Evolutionary conservation across 306 rosid genomes (phyloP).

Genomic region (Pterocarpus macrocarpus): DNA sequence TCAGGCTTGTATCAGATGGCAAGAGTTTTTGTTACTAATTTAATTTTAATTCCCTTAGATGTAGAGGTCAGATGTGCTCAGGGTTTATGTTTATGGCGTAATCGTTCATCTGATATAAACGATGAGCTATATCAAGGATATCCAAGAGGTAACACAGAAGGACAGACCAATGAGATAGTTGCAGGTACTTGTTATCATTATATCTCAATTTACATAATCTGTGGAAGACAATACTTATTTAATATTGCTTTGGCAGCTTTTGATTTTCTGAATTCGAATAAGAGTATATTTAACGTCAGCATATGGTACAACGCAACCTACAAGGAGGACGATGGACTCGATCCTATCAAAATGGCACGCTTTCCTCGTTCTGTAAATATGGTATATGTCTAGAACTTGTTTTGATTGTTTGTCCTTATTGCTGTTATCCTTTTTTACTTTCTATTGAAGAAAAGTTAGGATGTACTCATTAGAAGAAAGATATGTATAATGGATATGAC

Average conservation of each 20-base stretch:
- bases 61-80: conserved; percentile 62
- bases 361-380: conserved; percentile 77
- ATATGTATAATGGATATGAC: background rate
- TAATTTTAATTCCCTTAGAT: conserved; percentile 43
- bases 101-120: conserved; percentile 62
- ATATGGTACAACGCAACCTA: conserved; percentile 77
- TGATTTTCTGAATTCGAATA: conserved; percentile 76
- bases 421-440: background rate
- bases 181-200: conserved; percentile 61
- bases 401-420: conserved; percentile 14
- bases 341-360: conserved; percentile 52
- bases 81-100: conserved; percentile 69
- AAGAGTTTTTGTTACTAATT: conserved; percentile 18
- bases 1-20: background rate
- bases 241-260: conserved; percentile 61
- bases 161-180: conserved; percentile 49
- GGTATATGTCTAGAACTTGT: conserved; percentile 54
- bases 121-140: conserved; percentile 67
- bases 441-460: too few species aligned
- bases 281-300: conserved; percentile 61
- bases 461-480: background rate
- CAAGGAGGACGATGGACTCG: conserved; percentile 44
- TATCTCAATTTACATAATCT: conserved; percentile 1
- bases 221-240: conserved; percentile 43
- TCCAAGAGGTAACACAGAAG: conserved; percentile 58